Percentiles rank a stretch among this genome's conserved stretches.
phyloP scores from a whole-genome alignment of 2,329 filamentous ascomycete species.

The Ophiostoma fasciatum region DNA sequence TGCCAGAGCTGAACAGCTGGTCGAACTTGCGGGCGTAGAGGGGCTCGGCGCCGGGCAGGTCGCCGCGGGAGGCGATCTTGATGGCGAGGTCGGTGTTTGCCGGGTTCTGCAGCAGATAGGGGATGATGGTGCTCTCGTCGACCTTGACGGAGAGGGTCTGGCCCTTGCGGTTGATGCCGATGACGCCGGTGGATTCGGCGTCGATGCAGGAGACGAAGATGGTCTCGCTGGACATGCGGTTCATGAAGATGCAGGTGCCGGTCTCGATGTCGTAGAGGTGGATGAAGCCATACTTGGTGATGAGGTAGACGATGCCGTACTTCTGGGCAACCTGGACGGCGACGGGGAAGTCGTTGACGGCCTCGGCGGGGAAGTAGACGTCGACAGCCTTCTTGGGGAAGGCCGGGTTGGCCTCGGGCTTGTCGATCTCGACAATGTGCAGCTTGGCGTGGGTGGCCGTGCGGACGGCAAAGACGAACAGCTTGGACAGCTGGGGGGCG shows the following conservation, averaged over 20 bases:
- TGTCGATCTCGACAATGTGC: constrained; percentile 95
- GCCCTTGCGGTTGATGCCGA: constrained; percentile 94
- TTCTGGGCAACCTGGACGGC: constrained; percentile 94
- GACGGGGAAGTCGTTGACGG: constrained; percentile 92
- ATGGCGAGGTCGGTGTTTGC: constrained; percentile 88
- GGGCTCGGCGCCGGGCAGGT: constrained; percentile 84
- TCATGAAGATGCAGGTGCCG: constrained; percentile 96
- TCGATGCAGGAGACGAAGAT: constrained; percentile 92
- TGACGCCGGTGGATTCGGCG: constrained; percentile 68
- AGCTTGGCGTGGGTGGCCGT: constrained; percentile 83
- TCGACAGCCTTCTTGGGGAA: constrained; percentile 96
- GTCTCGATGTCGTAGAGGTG: constrained; percentile 97
- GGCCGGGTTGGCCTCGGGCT: constrained; percentile 71
- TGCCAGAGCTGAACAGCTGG: constrained; percentile 62
- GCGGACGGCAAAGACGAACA: constrained; percentile 93
- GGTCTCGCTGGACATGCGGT: constrained; percentile 96
- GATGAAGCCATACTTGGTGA: constrained; percentile 98
- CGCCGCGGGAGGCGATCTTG: constrained; percentile 88
- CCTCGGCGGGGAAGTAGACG: constrained; percentile 93
- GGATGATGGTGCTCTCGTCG: constrained; percentile 80
- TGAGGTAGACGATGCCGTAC: constrained; percentile 92
- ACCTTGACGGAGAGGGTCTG: constrained; percentile 91
- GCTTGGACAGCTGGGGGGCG: constrained; percentile 77
- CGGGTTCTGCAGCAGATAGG: constrained; percentile 91
- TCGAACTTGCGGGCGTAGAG: constrained; percentile 91